phyloP scores from a whole-genome alignment of 192 early-diverging fungal genomes.

The Gaertneriomyces semiglobifer region DNA sequence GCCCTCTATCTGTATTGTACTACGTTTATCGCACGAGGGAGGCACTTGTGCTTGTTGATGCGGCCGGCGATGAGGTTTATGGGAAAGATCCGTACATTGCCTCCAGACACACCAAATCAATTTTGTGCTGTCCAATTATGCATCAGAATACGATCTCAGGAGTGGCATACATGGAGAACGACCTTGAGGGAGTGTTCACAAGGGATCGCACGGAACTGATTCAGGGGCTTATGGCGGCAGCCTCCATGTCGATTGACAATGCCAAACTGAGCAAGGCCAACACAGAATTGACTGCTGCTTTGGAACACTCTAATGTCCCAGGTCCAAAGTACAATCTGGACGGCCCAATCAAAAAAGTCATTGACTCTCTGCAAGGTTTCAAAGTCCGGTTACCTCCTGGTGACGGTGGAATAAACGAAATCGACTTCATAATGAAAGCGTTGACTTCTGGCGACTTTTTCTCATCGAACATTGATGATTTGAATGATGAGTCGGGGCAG shows the following conservation, averaged over 20 bases:
- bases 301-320: constrained; percentile 32
- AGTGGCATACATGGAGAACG: constrained; percentile 51
- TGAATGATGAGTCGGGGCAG: constrained; percentile 51
- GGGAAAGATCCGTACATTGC: constrained; percentile 44
- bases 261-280: constrained; percentile 47
- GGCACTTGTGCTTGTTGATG: constrained; percentile 40
- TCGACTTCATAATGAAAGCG: constrained; percentile 47
- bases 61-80: constrained; percentile 32
- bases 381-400: constrained; percentile 35
- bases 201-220: constrained; percentile 42
- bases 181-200: constrained; percentile 46
- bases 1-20: constrained; percentile 40
- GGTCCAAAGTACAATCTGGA: constrained; percentile 53
- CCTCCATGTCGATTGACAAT: constrained; percentile 51
- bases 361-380: constrained; percentile 45
- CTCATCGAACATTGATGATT: constrained; percentile 49
- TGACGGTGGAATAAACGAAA: constrained; percentile 40
- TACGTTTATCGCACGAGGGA: constrained; percentile 43
- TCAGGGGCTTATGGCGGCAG: constrained; percentile 47
- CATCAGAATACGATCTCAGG: constrained; percentile 47
- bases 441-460: constrained; percentile 50
- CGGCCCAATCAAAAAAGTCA: constrained; percentile 49
- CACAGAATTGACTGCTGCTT: constrained; percentile 41
- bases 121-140: constrained; percentile 52
- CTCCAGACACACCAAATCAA: constrained; percentile 38